Evolutionary conservation across 2,329 filamentous ascomycete species (phyloP).

Genomic region (Stagonosporopsis tanaceti): DNA sequence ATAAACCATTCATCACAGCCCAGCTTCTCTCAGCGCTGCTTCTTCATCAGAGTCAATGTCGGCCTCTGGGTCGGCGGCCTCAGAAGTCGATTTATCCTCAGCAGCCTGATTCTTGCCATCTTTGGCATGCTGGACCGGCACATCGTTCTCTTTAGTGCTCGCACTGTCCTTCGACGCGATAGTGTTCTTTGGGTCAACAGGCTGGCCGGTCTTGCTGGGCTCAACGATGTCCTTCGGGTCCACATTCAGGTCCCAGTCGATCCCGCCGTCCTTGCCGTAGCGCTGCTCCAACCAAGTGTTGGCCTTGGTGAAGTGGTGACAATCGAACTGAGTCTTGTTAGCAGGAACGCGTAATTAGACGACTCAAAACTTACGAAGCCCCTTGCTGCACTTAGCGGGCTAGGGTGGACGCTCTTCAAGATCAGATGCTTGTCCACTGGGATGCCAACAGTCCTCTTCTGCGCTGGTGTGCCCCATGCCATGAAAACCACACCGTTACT

Average conservation of each 20-base stretch:
- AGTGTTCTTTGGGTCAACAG: conserved; percentile 8
- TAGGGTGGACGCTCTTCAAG: conserved; percentile 87
- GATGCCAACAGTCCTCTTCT: conserved; percentile 77
- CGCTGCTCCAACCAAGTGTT: conserved; percentile 83
- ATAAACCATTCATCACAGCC: background rate
- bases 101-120: background rate
- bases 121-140: background rate
- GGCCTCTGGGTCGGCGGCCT: conserved; percentile 7
- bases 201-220: conserved; percentile 36
- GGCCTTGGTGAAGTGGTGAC: conserved; percentile 79
- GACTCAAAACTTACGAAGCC: conserved; percentile 69
- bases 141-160: conserved; percentile 12
- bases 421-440: conserved; percentile 80
- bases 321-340: conserved; percentile 67
- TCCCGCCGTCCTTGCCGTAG: conserved; percentile 80
- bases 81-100: background rate
- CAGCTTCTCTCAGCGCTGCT: conserved; percentile 15
- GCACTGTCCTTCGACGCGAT: background rate
- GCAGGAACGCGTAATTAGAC: conserved; percentile 18
- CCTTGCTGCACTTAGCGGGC: conserved; percentile 82
- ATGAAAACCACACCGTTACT: conserved; percentile 88
- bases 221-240: conserved; percentile 47
- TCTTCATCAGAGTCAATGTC: conserved; percentile 21
- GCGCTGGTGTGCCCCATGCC: conserved; percentile 89
- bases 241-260: conserved; percentile 80